Conservation (phyloP, 2,329 filamentous ascomycete species). For the Penicillium sp. region DNA sequence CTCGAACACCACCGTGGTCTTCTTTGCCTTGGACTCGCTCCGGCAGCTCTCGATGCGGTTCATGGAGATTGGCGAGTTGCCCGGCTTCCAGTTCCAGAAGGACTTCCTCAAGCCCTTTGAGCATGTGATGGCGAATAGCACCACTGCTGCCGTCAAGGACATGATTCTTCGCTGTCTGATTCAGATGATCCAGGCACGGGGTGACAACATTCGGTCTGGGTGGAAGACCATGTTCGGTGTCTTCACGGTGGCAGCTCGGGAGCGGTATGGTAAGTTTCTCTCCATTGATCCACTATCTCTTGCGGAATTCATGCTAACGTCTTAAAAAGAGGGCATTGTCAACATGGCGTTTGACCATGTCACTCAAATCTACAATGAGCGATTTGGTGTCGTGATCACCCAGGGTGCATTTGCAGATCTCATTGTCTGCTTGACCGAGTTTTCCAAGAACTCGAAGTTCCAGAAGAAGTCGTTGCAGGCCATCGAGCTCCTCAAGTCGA, state of each 20-base stretch:
- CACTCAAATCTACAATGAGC: conserved; percentile 87
- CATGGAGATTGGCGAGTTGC: conserved; percentile 95
- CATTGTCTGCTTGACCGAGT: conserved; percentile 93
- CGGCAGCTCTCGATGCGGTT: conserved; percentile 97
- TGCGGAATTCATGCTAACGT: conserved; percentile 18
- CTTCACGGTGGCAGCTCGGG: conserved; percentile 89
- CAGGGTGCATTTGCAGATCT: conserved; percentile 96
- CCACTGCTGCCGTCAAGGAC: conserved; percentile 87
- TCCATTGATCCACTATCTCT: neutral
- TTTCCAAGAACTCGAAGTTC: conserved; percentile 97
- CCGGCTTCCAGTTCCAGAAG: conserved; percentile 99
- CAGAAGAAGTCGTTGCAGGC: conserved; percentile 97
- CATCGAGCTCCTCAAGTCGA: conserved; percentile 89
- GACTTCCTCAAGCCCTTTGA: conserved; percentile 98
- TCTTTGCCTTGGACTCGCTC: conserved; percentile 92
- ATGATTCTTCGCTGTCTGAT: conserved; percentile 94
- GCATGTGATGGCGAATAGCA: conserved; percentile 91
- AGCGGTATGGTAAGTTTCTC: conserved; percentile 62
- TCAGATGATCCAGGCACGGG: conserved; percentile 97
- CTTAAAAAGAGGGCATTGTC: conserved; percentile 71
- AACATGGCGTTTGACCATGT: conserved; percentile 97
- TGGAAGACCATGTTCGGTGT: conserved; percentile 99
- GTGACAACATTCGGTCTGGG: conserved; percentile 93
- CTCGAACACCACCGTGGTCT: conserved; percentile 92
- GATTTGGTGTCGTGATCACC: conserved; percentile 91